Evolutionary conservation across 2,329 filamentous ascomycete genomes (phyloP), one percentile per base, ranked within the genome.

Genomic region (Botrytis byssoidea): DNA sequence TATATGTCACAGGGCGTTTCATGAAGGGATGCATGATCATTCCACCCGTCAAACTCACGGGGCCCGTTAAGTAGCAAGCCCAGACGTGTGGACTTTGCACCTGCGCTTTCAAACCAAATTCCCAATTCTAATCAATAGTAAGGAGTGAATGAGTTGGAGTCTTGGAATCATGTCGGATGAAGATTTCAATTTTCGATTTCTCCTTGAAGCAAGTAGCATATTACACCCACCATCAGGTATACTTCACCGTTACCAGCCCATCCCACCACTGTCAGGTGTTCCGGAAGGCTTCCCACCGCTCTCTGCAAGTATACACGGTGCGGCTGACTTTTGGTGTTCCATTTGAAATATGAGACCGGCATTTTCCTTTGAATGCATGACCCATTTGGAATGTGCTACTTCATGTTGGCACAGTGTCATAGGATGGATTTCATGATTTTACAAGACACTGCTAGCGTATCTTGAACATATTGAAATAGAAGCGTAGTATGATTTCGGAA

Each of bases 231-330:
- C 9, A 18, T 20, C 66, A 68, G 25, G 32, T 37, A 29, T 37
- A 29, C n/a, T 68, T 57, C n/a, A 57, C 66, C 66, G 66, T 68
- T 44, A 57, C 42, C 66, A 68, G 66, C 66, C 35, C 48, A 57
- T 68, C 2, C n/a, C 48, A 68, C 48, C 20, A 32, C 48, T 32
- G 12, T 42, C 66, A 69, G 48, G 48, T 69, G 66, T 69, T 8
- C 18, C 40, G 25, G 48, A 32, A 32, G 37, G 18, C 48, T 48
- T 66, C 25, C 42, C 20, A 48, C 20, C 32, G 42, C 29, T 20
- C 29, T 42, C 14, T 55, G 25, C 35, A 40, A 57, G 35, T 57
- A 57, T 68, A 57, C 66, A 57, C 51, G 37, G 48, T 69, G 66
- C 66, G 66, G 66, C 66, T 69, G 48, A 69, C 46, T 32, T 25